These are phyloP conservation scores for Chlamydomonas urium DNA, from an alignment of 139 green algal species.

Conservation along the genomic window DNA sequence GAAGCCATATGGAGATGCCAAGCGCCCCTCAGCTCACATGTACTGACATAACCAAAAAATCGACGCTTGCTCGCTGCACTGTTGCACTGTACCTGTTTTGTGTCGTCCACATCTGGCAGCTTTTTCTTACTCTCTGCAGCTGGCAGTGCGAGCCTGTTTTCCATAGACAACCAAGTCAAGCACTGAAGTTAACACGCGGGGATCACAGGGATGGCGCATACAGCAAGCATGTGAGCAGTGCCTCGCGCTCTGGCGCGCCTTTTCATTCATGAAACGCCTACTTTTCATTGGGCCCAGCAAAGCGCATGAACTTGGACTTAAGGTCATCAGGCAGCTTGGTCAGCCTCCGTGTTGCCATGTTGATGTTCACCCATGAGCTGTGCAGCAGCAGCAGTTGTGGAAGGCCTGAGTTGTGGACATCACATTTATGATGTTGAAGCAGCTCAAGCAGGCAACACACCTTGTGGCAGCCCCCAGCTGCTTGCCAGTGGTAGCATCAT, in stretches of 20 bases:
- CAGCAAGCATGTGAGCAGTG: too few species aligned
- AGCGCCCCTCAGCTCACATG: too few species aligned
- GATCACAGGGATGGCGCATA: too few species aligned
- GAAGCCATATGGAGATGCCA: too few species aligned
- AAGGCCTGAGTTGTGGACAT: neutral
- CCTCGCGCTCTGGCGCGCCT: too few species aligned
- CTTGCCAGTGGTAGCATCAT: constrained; percentile 46
- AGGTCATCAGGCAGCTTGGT: constrained; percentile 71
- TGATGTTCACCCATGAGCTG: constrained; percentile 92
- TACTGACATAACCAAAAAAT: too few species aligned
- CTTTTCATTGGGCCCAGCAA: constrained; percentile 17
- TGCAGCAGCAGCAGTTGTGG: neutral
- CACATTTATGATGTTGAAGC: neutral
- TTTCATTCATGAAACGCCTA: too few species aligned
- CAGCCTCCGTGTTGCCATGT: constrained; percentile 71
- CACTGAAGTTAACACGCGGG: too few species aligned
- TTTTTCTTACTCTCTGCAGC: constrained; percentile 47
- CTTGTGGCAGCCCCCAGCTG: constrained; percentile 76
- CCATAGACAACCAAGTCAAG: too few species aligned
- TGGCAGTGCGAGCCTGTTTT: constrained; percentile 27
- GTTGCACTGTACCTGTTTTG: too few species aligned
- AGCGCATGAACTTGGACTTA: constrained; percentile 41
- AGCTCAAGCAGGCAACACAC: constrained; percentile 27
- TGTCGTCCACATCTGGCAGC: constrained; percentile 45
- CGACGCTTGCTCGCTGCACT: too few species aligned